Percentiles rank a stretch among this genome's conserved stretches.
Evolutionary conservation across 163 green algal species (phyloP).

Genomic region (Prototheca wickerhamii): DNA sequence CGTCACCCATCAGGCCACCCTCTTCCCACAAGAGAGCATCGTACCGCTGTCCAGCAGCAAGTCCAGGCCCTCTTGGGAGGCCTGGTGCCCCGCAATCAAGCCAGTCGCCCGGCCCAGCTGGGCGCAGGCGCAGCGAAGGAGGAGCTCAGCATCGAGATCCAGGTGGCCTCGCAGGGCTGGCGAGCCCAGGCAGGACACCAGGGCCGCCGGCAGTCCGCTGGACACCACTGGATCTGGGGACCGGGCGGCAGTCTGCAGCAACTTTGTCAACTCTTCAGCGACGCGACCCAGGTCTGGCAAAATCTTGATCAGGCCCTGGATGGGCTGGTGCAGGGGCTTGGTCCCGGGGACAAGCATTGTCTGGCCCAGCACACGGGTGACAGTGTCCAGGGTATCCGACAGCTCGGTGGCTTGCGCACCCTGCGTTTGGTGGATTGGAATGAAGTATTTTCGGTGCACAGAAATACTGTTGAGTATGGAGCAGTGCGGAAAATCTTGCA

Average conservation of each 20-base stretch:
- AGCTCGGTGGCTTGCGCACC: neutral
- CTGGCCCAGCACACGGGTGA: neutral
- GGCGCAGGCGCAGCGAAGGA: neutral
- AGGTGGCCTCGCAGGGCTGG: neutral
- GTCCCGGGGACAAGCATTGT: neutral
- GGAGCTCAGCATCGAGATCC: neutral
- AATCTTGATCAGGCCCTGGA: neutral
- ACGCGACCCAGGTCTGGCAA: neutral
- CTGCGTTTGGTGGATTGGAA: neutral
- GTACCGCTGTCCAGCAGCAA: too few species aligned
- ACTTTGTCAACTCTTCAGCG: neutral
- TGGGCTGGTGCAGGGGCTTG: constrained; percentile 3
- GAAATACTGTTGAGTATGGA: too few species aligned
- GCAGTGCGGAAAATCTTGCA: too few species aligned
- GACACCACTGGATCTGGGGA: neutral
- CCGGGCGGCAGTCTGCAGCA: neutral
- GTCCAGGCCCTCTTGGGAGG: too few species aligned
- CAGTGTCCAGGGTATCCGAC: neutral
- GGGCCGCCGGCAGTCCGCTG: neutral
- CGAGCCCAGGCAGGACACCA: neutral
- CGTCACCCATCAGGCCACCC: too few species aligned
- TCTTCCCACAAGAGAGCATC: too few species aligned
- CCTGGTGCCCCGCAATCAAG: neutral
- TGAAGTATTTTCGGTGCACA: too few species aligned
- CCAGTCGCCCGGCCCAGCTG: too few species aligned